Evolutionary conservation across 1,284 basidiomycete species (phyloP).

Genomic region (Puccinia coronata): DNA sequence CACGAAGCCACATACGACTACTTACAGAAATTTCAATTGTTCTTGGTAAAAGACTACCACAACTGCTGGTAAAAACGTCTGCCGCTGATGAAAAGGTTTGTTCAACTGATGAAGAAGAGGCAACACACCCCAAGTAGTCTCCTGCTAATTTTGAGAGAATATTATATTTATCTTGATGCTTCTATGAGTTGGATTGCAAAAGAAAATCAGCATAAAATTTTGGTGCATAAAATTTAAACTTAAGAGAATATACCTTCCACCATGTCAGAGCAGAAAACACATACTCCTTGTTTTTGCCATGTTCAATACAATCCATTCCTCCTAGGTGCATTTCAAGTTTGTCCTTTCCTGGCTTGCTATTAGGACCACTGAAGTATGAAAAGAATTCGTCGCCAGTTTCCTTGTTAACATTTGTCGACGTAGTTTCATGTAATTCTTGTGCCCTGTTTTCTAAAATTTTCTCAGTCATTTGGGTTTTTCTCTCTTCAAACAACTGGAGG

Average conservation of each 20-base stretch:
- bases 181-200: neutral
- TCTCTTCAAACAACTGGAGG: too few relatives aligned
- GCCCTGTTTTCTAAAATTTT: neutral
- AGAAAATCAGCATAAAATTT: neutral
- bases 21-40: conserved; percentile 1
- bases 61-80: neutral
- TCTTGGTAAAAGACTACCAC: neutral
- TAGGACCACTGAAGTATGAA: conserved; percentile 13
- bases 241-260: neutral
- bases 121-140: too few relatives aligned
- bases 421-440: too few relatives aligned
- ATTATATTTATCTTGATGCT: too few relatives aligned
- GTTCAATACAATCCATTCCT: too few relatives aligned
- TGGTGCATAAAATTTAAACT: too few relatives aligned
- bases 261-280: too few relatives aligned
- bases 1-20: neutral
- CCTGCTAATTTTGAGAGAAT: too few relatives aligned
- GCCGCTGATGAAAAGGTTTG: neutral
- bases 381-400: neutral
- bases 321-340: too few relatives aligned
- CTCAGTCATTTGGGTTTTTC: neutral
- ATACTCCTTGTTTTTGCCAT: too few relatives aligned
- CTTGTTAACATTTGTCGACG: too few relatives aligned
- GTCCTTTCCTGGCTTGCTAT: neutral
- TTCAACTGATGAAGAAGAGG: too few relatives aligned